Percentiles rank a stretch among this genome's conserved stretches.
These are phyloP conservation scores for Xerocomellus chrysenteron DNA, from an alignment of 768 basidiomycete species.

Conservation along the genomic window DNA sequence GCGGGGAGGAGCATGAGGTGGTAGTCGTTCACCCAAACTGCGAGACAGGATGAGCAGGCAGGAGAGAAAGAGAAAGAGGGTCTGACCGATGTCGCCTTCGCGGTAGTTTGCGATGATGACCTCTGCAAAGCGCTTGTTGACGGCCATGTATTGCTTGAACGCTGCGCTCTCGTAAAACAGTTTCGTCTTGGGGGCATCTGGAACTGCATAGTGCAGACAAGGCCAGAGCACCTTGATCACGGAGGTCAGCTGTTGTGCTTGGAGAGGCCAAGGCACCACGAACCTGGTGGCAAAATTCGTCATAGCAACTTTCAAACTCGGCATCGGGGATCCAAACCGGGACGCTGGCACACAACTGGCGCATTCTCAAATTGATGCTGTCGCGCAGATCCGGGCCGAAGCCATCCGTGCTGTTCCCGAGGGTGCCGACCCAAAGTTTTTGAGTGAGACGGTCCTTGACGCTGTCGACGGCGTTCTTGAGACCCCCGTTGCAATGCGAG, in stretches of 20 bases:
- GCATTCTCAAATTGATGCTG: constrained; percentile 54
- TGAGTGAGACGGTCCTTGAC: constrained; percentile 52
- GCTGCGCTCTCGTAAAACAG: constrained; percentile 75
- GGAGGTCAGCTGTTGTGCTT: constrained; percentile 18
- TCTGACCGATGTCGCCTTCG: constrained; percentile 80
- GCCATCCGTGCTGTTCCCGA: constrained; percentile 68
- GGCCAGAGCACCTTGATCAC: constrained; percentile 71
- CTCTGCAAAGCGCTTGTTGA: constrained; percentile 89
- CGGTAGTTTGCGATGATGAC: constrained; percentile 76
- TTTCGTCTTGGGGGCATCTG: constrained; percentile 85
- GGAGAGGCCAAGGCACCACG: constrained; percentile 15
- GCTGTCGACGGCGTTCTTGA: constrained; percentile 79
- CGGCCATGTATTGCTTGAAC: constrained; percentile 83
- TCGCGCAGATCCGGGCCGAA: constrained; percentile 55
- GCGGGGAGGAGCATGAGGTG: constrained; percentile 92
- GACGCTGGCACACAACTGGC: constrained; percentile 34
- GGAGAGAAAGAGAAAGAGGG: constrained; percentile 2
- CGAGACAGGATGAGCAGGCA: not conserved
- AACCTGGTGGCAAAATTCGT: constrained; percentile 84
- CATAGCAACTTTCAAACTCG: constrained; percentile 54
- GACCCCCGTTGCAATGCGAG: constrained; percentile 76
- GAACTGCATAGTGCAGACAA: constrained; percentile 81
- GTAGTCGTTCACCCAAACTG: constrained; percentile 91
- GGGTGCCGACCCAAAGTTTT: constrained; percentile 67
- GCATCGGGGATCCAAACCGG: too few species aligned